Percentiles rank a stretch among this genome's conserved stretches.
These are phyloP conservation scores for Calonectria henricotiae DNA, from an alignment of 2,329 filamentous ascomycete genomes.

Conservation along the genomic window DNA sequence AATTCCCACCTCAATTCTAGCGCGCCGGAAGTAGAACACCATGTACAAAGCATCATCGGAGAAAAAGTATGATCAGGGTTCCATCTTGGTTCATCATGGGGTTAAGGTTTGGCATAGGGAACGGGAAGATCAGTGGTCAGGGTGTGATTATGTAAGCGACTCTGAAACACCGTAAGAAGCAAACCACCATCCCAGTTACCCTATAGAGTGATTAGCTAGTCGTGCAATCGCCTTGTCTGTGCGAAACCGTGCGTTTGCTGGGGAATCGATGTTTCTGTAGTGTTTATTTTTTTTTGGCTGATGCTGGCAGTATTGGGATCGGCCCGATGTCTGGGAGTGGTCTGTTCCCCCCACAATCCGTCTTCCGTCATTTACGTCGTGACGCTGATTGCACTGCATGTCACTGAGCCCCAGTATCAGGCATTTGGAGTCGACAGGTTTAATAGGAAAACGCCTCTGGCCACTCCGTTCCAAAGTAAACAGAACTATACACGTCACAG, in stretches of 20 bases:
- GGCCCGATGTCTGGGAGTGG: slow-evolving; percentile 1
- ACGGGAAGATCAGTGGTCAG: slow-evolving; percentile 28
- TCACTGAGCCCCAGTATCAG: neutral
- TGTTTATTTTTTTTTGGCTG: neutral
- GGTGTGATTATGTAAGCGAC: slow-evolving; percentile 15
- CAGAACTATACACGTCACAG: neutral
- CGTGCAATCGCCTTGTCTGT: neutral
- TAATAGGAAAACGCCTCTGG: neutral
- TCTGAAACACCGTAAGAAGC: slow-evolving; percentile 18
- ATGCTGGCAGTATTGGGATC: neutral
- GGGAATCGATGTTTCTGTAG: neutral
- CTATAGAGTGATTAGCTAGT: neutral
- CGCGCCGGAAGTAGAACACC: neutral
- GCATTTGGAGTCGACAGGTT: neutral
- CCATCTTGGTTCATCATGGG: slow-evolving; percentile 31
- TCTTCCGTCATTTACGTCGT: neutral
- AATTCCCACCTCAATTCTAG: neutral
- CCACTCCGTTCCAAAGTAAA: neutral
- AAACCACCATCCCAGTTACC: slow-evolving; percentile 11
- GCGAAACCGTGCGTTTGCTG: neutral
- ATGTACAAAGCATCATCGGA: slow-evolving; percentile 18
- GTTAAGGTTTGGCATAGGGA: slow-evolving; percentile 34
- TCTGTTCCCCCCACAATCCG: neutral
- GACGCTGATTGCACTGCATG: neutral
- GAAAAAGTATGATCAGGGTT: slow-evolving; percentile 16